These are phyloP conservation scores for Mallotus japonicus DNA, from an alignment of 441 rosid species.

Conservation along the genomic window DNA sequence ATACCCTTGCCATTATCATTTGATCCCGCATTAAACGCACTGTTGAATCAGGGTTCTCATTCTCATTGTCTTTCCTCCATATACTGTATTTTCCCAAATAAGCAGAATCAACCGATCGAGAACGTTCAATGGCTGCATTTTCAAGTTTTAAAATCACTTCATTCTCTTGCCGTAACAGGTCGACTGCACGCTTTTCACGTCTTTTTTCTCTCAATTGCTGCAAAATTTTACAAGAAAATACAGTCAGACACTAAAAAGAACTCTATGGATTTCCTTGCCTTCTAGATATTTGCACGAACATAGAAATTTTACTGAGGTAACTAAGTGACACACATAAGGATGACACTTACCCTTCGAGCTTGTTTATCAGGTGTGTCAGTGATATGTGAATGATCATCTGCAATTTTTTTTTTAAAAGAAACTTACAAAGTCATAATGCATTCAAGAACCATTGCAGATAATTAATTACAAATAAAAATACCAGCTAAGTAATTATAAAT, in stretches of 20 bases:
- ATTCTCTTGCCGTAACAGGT: slow-evolving; percentile 63
- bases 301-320: not conserved
- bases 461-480: slow-evolving; percentile 4
- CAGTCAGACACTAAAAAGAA: slow-evolving; percentile 1
- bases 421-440: slow-evolving; percentile 26
- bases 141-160: slow-evolving; percentile 75
- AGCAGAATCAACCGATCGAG: slow-evolving; percentile 91
- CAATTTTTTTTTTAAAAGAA: slow-evolving; percentile 15
- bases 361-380: slow-evolving; percentile 61
- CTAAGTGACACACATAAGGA: slow-evolving; percentile 12
- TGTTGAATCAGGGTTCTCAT: slow-evolving; percentile 81
- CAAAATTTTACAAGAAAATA: slow-evolving; percentile 23
- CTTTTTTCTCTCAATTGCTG: slow-evolving; percentile 91
- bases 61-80: slow-evolving; percentile 93
- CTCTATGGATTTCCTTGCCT: slow-evolving; percentile 5
- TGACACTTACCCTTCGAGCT: slow-evolving; percentile 66
- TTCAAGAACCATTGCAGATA: slow-evolving; percentile 16
- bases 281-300: slow-evolving; percentile 1
- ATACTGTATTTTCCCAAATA: slow-evolving; percentile 89
- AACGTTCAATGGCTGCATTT: slow-evolving; percentile 90
- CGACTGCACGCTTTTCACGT: slow-evolving; percentile 76
- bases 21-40: slow-evolving; percentile 92
- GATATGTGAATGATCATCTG: slow-evolving; percentile 50
- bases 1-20: slow-evolving; percentile 92
- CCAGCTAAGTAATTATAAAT: slow-evolving; percentile 19